Base-by-base conservation (phyloP, 192 early-diverging fungal species). In the Linnemannia schmuckeri region DNA sequence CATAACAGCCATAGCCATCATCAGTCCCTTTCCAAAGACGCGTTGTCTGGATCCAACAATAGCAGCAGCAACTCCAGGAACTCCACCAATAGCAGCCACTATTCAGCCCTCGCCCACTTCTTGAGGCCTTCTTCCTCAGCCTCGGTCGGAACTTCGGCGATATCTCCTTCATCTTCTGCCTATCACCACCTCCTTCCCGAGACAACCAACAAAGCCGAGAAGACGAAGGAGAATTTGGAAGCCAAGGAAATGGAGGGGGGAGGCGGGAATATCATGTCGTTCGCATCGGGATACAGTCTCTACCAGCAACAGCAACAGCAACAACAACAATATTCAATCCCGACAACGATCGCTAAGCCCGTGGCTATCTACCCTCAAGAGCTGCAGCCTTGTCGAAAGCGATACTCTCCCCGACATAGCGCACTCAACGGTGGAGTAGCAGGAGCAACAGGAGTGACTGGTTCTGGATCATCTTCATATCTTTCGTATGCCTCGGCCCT, bases 301-400 rank as follows among this genome's bases (percentile, higher is more conserved):
- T 77, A 84, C 47, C 66, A 76, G 35, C 52, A 76, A 54, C 54
- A 42, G 20, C 30, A 44, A 73, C 66, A 76, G 35, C 52, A 76
- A 54, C 54, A 42, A n/a, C 30, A 44, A 66, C 70, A 72, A 41
- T 35, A 72, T 24, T 35, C 30, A 8, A 38, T 24, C 70, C 61
- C 57, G 24, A 10, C 75, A 41, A 12, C 76, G 6, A 61, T 78
- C 54, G 70, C 68, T 24, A 80, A 86, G 37, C 76, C 85, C 8
- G 52, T 86, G 12, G 84, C 85, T 0, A 42, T 87, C 37, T 87
- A 87, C 68, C 85, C 85, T 24, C 85, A 81, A 33, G 85, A 87
- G 27, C 49, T 52, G 17, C 79, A 80, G 7, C 77, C 80, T 18
- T 80, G 66, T n/a, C 79, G 61, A 18, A 87, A 81, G 30, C 30